Evolutionary conservation across 345 rosid species (phyloP), one percentile per base, ranked within the genome.

Genomic region (Zanthoxylum bungeanum): DNA sequence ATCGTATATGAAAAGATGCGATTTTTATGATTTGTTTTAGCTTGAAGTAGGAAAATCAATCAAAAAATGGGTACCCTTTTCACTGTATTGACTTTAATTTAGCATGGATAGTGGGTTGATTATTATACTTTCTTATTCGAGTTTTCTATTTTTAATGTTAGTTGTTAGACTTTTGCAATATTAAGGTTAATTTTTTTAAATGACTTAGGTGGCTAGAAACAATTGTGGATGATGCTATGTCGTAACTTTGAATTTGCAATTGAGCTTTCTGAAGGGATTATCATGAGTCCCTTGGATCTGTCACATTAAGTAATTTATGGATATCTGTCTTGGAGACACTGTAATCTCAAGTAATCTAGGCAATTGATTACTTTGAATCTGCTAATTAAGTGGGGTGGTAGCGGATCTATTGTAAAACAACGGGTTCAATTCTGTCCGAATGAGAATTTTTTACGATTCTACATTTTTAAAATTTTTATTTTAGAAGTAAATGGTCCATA

Each of bases 311-410:
- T 56, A 1, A 14, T n/a, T 56, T 21, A 27, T 39, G n/a, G 40
- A n/a, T 40, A 69, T 56, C 72, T 69, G 28, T 27, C n/a, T 24
- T 46, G 21, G 9, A 69, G n/a, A n/a, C n/a, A n/a, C n/a, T n/a
- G n/a, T n/a, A n/a, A n/a, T n/a, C n/a, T n/a, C n/a, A n/a, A n/a
- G n/a, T n/a, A n/a, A n/a, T n/a, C n/a, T n/a, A n/a, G n/a, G n/a
- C n/a, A n/a, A n/a, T n/a, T n/a, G n/a, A n/a, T n/a, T n/a, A n/a
- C n/a, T n/a, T n/a, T n/a, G n/a, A n/a, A 17, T 31, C 55, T 42
- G 11, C 30, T 5, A 1, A 44, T 69, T 42, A 28, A 6, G 30
- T 11, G 52, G 53, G 25, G 30, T 64, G 24, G 22, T 44, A 25
- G 31, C 4, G 5, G 62, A 68, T 68, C 72, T 4, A 4, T 2